Conservation (phyloP, 176 grass and related monocot species). For the Carex myosuroides region DNA sequence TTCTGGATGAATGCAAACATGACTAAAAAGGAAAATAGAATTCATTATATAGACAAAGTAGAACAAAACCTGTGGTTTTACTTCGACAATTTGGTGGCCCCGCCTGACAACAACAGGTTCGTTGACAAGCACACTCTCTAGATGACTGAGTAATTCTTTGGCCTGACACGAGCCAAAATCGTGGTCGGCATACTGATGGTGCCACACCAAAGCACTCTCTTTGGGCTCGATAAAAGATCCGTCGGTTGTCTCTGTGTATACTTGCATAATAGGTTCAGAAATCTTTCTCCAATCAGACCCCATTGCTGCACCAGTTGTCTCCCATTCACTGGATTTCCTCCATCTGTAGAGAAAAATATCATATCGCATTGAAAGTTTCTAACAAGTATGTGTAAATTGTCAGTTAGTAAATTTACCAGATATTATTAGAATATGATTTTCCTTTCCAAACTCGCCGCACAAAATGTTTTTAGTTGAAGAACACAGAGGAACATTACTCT, state of each 20-base stretch:
- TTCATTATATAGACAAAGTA: not conserved
- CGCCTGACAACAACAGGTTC: conserved; percentile 82
- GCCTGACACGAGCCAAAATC: conserved; percentile 85
- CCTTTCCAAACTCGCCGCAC: not conserved
- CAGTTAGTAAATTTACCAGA: not conserved
- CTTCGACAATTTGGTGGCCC: conserved; percentile 90
- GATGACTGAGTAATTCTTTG: conserved; percentile 66
- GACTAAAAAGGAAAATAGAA: not conserved
- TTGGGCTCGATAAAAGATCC: conserved; percentile 77
- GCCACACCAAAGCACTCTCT: conserved; percentile 87
- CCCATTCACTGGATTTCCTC: conserved; percentile 56
- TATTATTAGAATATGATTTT: not conserved
- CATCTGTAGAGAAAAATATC: conserved; percentile 43
- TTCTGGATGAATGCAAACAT: not conserved
- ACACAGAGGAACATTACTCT: not conserved
- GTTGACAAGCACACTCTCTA: conserved; percentile 85
- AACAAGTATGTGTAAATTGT: not conserved
- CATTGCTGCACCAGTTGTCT: conserved; percentile 33
- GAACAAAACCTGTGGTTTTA: conserved; percentile 65
- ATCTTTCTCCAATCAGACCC: conserved; percentile 72
- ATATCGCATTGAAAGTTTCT: not conserved
- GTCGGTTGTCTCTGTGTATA: conserved; percentile 88
- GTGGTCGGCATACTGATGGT: conserved; percentile 76
- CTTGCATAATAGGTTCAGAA: conserved; percentile 70
- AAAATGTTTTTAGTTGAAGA: not conserved